Conservation (phyloP, 345 rosid species). For the Camelina sativa region DNA sequence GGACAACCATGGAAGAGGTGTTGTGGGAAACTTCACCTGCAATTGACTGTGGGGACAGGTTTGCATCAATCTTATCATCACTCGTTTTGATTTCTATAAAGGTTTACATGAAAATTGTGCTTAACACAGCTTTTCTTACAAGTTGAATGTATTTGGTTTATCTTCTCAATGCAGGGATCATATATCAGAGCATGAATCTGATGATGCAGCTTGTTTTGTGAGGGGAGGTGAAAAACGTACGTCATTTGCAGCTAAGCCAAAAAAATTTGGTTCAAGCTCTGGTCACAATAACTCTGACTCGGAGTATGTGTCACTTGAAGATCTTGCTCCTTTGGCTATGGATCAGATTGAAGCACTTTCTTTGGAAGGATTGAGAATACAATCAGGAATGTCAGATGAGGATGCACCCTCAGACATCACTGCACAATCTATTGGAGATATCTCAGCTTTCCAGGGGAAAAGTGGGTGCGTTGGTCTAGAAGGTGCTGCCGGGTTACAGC, state of each 20-base stretch:
- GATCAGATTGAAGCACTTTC: constrained; percentile 97
- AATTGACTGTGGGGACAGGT: constrained; percentile 66
- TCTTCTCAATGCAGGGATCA: constrained; percentile 56
- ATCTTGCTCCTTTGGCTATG: constrained; percentile 97
- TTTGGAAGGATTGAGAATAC: constrained; percentile 91
- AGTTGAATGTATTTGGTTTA: constrained; percentile 36
- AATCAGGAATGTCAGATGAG: constrained; percentile 80
- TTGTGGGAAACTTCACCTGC: constrained; percentile 74
- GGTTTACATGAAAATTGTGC: constrained; percentile 13
- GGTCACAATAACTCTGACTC: constrained; percentile 50
- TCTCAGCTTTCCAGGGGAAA: constrained; percentile 79
- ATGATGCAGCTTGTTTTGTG: constrained; percentile 43
- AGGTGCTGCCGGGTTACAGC: constrained; percentile 87
- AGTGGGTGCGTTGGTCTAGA: constrained; percentile 60
- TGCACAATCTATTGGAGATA: constrained; percentile 67
- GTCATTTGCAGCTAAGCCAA: constrained; percentile 50
- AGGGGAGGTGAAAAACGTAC: constrained; percentile 46
- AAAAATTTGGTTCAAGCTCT: constrained; percentile 48
- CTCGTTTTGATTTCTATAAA: constrained; percentile 6
- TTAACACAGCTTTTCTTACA: constrained; percentile 17
- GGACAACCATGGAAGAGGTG: constrained; percentile 86
- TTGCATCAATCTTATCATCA: constrained; percentile 36
- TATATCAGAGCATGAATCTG: constrained; percentile 49
- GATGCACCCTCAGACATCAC: constrained; percentile 80
- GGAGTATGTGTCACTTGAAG: constrained; percentile 89